Conservation (phyloP, 2,329 filamentous ascomycete species). For the Fusarium neocosmosporiellum region DNA sequence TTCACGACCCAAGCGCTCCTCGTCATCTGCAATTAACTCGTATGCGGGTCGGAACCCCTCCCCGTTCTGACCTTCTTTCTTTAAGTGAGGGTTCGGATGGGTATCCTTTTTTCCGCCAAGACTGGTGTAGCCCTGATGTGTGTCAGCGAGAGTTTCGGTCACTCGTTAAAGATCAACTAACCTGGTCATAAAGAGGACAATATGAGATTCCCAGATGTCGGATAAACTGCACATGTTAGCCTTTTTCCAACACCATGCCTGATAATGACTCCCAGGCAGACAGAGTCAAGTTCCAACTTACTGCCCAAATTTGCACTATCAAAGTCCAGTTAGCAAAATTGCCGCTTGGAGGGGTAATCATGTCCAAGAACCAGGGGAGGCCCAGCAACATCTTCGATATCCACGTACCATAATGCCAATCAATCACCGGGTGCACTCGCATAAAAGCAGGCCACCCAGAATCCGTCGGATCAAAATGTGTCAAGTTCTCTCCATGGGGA, state of each 20-base stretch:
- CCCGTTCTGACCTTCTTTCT: constrained; percentile 31
- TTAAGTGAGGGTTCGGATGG: constrained; percentile 77
- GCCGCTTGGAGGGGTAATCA: background rate
- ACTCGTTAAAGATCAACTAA: background rate
- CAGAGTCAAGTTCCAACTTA: constrained; percentile 59
- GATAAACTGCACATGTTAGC: constrained; percentile 71
- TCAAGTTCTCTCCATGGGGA: constrained; percentile 83
- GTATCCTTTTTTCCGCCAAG: constrained; percentile 93
- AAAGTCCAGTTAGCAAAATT: background rate
- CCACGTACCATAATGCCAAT: constrained; percentile 78
- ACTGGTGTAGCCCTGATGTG: constrained; percentile 78
- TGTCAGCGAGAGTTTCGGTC: background rate
- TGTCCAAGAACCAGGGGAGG: background rate
- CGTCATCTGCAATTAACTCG: constrained; percentile 77
- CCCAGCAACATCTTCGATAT: background rate
- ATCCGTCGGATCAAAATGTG: constrained; percentile 89
- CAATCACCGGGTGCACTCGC: constrained; percentile 93
- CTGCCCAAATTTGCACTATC: constrained; percentile 86
- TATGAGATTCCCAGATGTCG: constrained; percentile 83
- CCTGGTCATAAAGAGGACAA: constrained; percentile 83
- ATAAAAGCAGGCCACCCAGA: constrained; percentile 91
- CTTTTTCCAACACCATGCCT: background rate
- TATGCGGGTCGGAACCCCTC: constrained; percentile 77
- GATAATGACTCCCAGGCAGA: background rate
- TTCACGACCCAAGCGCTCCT: constrained; percentile 82